A percentile compares a stretch with the other conserved stretches of the same genome.
Conservation (phyloP, 441 rosid species). For the Bruguiera hainesii region DNA sequence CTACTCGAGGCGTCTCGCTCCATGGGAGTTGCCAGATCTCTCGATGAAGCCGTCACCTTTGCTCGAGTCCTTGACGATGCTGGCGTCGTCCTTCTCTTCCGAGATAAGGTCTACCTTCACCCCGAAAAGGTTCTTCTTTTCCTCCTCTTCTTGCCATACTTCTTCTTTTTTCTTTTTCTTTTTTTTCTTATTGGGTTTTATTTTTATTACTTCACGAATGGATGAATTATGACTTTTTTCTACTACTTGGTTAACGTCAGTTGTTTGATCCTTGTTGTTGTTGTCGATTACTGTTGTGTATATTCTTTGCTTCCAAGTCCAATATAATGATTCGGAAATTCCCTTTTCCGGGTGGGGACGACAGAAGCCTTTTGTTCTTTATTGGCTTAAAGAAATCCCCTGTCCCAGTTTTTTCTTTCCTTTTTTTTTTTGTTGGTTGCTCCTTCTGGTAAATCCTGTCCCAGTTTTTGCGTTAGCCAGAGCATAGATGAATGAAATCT, state of each 20-base stretch:
- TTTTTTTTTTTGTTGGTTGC: background rate
- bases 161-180: background rate
- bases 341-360: too few species aligned
- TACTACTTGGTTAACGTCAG: too few species aligned
- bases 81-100: slow-evolving; percentile 78
- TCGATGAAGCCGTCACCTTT: slow-evolving; percentile 64
- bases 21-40: slow-evolving; percentile 70
- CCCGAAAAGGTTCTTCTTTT: slow-evolving; percentile 67
- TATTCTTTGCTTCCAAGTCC: too few species aligned
- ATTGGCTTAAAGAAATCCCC: too few species aligned
- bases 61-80: slow-evolving; percentile 87
- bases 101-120: slow-evolving; percentile 81
- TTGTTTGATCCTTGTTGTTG: too few species aligned
- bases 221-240: too few species aligned
- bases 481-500: background rate
- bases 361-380: too few species aligned
- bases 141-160: background rate
- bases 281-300: too few species aligned
- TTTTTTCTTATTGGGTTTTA: background rate
- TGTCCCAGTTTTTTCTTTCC: background rate
- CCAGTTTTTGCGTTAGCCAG: too few species aligned
- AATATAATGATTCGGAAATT: too few species aligned
- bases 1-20: slow-evolving; percentile 56
- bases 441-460: background rate
- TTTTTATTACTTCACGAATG: background rate